Evolutionary conservation across 2,329 filamentous ascomycete species (phyloP).

Genomic region (Neonectria sp.): DNA sequence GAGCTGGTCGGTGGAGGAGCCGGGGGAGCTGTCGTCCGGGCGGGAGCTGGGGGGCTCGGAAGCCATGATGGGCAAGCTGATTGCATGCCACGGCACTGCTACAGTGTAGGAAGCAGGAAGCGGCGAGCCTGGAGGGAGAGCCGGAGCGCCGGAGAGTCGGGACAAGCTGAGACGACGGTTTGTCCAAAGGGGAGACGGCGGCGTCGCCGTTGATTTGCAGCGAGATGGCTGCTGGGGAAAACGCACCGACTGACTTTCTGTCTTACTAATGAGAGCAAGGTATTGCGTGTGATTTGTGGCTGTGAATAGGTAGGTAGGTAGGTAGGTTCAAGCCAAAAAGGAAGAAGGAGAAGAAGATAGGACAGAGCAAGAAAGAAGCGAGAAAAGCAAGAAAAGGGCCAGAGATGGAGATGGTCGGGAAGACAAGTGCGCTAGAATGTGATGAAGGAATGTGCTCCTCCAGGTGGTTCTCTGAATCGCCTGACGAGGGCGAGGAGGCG

Average conservation of each 20-base stretch:
- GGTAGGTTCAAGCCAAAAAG: conserved; percentile 14
- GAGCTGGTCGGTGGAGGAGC: conserved; percentile 51
- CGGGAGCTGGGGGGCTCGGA: conserved; percentile 52
- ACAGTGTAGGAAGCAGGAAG: conserved; percentile 24
- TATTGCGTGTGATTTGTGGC: background rate
- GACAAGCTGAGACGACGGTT: background rate
- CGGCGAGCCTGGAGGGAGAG: conserved; percentile 14
- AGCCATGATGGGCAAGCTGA: conserved; percentile 55
- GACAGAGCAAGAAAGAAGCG: background rate
- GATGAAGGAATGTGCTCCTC: conserved; percentile 10
- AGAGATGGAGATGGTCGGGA: background rate
- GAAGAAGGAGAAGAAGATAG: background rate
- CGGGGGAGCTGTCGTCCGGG: conserved; percentile 37
- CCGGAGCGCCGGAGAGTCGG: conserved; percentile 1
- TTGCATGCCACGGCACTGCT: conserved; percentile 46
- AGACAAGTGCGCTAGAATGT: background rate
- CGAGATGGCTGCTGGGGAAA: conserved; percentile 17
- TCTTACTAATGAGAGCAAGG: conserved; percentile 21
- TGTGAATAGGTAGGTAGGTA: background rate
- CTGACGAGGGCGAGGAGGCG: conserved; percentile 15
- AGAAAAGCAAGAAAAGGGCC: background rate
- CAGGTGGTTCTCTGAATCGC: conserved; percentile 2
- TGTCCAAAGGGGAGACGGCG: conserved; percentile 8
- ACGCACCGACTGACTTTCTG: conserved; percentile 24
- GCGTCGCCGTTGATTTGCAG: conserved; percentile 28